A percentile compares a stretch with the other conserved stretches of the same genome.
phyloP scores from a whole-genome alignment of 345 rosid genomes.

The Pistacia atlantica region DNA sequence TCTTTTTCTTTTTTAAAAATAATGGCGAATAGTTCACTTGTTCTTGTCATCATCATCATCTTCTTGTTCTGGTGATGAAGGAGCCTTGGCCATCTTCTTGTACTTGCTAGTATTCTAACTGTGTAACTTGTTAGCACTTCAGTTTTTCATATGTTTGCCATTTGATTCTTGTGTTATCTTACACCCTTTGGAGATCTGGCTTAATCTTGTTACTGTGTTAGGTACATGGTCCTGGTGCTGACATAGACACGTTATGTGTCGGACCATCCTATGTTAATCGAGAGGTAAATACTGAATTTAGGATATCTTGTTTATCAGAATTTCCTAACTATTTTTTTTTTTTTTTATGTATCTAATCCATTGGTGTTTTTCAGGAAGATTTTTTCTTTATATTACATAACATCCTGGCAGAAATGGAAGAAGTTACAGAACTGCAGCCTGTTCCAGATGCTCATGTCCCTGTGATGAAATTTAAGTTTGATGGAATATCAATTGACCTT shows the following conservation, averaged over 20 bases:
- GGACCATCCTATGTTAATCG: constrained; percentile 73
- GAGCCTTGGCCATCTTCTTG: background rate
- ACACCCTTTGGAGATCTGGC: background rate
- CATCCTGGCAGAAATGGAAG: constrained; percentile 57
- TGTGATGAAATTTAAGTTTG: constrained; percentile 71
- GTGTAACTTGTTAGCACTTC: background rate
- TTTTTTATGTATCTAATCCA: background rate
- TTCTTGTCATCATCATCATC: background rate
- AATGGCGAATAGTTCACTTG: background rate
- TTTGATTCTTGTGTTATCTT: background rate
- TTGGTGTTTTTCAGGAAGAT: constrained; percentile 45
- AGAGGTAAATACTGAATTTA: constrained; percentile 41
- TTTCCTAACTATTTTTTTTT: background rate
- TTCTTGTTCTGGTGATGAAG: background rate
- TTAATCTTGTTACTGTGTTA: constrained; percentile 17
- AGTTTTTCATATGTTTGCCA: background rate
- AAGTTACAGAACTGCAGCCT: constrained; percentile 69
- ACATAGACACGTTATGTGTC: constrained; percentile 66
- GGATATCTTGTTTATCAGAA: background rate
- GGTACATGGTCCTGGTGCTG: constrained; percentile 85
- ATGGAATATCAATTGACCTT: constrained; percentile 67
- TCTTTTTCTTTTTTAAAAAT: background rate
- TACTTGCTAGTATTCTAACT: background rate
- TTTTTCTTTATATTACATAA: constrained; percentile 60
- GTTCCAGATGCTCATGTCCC: constrained; percentile 84